Base-by-base conservation (phyloP, 306 rosid genomes). In the Potentilla sterilis region DNA sequence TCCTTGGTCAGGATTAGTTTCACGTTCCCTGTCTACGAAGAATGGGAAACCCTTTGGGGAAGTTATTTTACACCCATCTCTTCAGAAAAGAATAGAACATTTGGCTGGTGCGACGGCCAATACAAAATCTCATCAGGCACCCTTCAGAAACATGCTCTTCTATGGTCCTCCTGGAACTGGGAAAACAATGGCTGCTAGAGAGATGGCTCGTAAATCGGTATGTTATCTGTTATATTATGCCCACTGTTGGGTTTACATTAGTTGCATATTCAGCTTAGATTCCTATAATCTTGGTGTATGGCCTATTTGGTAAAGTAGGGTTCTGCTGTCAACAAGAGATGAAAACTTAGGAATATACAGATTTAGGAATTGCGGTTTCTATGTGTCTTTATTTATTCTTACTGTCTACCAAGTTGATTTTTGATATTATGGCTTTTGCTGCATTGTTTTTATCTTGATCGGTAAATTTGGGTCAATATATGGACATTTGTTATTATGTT, bases 81-180 rank as follows among this genome's bases (percentile, higher is more conserved):
- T 96, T 75, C 82, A 87, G 34, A 96, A 87, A 74, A 85, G 98
- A 81, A 96, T 96, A 44, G 86, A 89, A 81, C 99, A 96, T 82
- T 83, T 96, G 75, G 84, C 99, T 64, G 81, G 84, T 46, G 98
- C 99, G 80, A 96, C 99, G 41, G 92, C 97, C 40, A 92, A 96
- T 85, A 96, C 99, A 65, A 96, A 96, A 83, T 87, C 96, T 21
- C 99, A 96, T 83, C 92, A 92, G 78, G 99, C 99, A 48, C 99
- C 98, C 6, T 96, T 92, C 76, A 90, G 99, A 67, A 96, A 96
- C 81, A 92, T 96, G 92, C 92, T 96, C 77, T 96, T 96, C 78
- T 96, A 96, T 83, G 98, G 99, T 22, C 97, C 99, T 87, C 98
- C 98, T 21, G 99, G 99, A 83, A 96, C 99, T 54, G 99, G 99